These are phyloP conservation scores for Cyclospora cayetanensis DNA, from an alignment of 169 alveolate genomes.

Conservation along the genomic window DNA sequence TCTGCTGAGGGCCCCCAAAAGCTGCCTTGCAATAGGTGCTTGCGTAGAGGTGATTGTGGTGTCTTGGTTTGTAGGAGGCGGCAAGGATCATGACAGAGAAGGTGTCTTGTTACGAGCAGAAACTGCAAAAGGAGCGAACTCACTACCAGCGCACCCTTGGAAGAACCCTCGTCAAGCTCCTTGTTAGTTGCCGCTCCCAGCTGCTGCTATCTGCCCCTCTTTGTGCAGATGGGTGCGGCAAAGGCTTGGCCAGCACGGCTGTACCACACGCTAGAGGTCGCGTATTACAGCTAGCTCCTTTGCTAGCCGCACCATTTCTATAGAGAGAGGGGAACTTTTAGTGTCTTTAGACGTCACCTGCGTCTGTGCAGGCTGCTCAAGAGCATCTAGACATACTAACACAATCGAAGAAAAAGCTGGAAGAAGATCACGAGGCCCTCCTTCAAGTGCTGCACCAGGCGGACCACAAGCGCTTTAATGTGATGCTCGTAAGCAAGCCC, in stretches of 20 bases:
- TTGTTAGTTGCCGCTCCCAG: background rate
- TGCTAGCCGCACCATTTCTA: too few species aligned
- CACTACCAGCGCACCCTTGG: background rate
- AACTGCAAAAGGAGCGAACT: background rate
- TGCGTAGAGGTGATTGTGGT: too few species aligned
- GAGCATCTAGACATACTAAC: background rate
- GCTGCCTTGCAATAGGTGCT: too few species aligned
- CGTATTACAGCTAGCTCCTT: too few species aligned
- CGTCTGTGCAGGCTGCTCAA: background rate
- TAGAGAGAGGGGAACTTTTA: too few species aligned
- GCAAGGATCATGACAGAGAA: too few species aligned
- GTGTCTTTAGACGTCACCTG: background rate
- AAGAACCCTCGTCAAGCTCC: background rate
- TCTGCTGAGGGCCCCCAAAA: too few species aligned
- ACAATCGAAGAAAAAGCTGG: background rate
- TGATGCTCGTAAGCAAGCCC: background rate
- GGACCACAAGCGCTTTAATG: background rate
- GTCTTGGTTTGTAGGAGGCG: too few species aligned
- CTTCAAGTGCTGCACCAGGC: background rate
- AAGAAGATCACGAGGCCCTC: slow-evolving; percentile 1
- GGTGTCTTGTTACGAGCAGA: background rate
- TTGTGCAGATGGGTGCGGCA: too few species aligned
- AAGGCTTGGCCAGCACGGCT: too few species aligned
- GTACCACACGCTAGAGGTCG: too few species aligned
- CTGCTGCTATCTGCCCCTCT: too few species aligned